These are phyloP conservation scores for Bertia moriformis DNA, from an alignment of 2,329 filamentous ascomycete genomes.

Conservation along the genomic window DNA sequence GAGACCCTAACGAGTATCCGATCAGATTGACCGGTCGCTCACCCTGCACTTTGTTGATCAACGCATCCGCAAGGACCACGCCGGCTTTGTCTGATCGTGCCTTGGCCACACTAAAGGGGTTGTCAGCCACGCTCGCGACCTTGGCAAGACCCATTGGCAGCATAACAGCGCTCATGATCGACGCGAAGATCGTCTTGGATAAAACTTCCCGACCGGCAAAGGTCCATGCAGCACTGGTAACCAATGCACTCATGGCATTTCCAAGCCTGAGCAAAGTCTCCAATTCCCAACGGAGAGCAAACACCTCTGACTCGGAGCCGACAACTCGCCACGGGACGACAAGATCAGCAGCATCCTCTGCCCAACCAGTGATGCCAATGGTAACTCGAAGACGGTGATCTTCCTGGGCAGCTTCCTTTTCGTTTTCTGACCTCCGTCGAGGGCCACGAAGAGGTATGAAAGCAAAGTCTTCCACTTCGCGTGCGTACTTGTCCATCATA, in stretches of 20 bases:
- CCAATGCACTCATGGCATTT: constrained; percentile 59
- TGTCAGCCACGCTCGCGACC: constrained; percentile 37
- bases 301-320: constrained; percentile 60
- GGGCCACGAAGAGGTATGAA: constrained; percentile 59
- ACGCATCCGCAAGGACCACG: constrained; percentile 43
- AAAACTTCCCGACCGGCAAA: constrained; percentile 55
- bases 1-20: constrained; percentile 69
- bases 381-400: constrained; percentile 65
- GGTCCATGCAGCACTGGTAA: constrained; percentile 70
- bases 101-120: constrained; percentile 45
- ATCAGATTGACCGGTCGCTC: constrained; percentile 68
- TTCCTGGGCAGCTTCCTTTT: constrained; percentile 33
- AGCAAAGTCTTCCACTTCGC: constrained; percentile 77
- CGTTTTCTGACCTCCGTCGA: constrained; percentile 24
- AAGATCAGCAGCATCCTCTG: constrained; percentile 59
- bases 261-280: constrained; percentile 66
- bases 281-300: constrained; percentile 72
- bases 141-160: constrained; percentile 34
- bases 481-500: constrained; percentile 77
- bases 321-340: constrained; percentile 65
- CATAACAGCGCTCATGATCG: constrained; percentile 7
- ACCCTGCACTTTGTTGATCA: constrained; percentile 65
- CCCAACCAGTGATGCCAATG: constrained; percentile 71
- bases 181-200: constrained; percentile 23
- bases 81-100: constrained; percentile 44